phyloP scores from a whole-genome alignment of 176 grass and related monocot genomes.

The Phyllostachys edulis region DNA sequence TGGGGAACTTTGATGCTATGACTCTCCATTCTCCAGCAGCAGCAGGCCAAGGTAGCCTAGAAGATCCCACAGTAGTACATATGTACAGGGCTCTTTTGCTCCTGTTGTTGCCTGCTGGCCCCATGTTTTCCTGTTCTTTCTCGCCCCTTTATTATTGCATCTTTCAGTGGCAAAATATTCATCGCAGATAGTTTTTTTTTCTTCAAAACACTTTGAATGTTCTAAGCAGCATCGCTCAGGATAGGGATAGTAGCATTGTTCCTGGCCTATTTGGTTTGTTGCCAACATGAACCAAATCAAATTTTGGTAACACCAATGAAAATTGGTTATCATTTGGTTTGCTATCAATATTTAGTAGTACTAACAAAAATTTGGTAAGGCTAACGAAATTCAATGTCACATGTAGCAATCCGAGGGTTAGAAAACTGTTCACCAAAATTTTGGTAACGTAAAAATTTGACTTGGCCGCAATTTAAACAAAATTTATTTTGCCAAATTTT shows the following conservation, averaged over 20 bases:
- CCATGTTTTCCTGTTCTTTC: background rate
- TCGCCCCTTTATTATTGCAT: background rate
- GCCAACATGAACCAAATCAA: no score
- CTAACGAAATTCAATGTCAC: no score
- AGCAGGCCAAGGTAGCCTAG: slow-evolving; percentile 17
- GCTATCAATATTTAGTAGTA: no score
- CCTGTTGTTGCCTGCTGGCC: background rate
- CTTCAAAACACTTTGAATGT: background rate
- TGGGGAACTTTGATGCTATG: slow-evolving; percentile 4
- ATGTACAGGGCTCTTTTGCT: background rate
- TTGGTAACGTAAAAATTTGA: no score
- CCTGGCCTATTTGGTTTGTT: no score
- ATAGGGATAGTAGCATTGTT: background rate
- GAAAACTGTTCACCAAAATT: no score
- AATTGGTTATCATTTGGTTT: no score
- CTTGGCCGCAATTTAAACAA: no score
- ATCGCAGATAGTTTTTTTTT: background rate
- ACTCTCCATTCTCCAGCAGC: background rate
- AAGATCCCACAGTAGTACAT: background rate
- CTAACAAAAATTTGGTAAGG: no score
- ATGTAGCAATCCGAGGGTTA: no score
- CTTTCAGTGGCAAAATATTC: background rate
- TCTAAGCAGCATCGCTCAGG: background rate
- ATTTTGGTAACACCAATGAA: no score
- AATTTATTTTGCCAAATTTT: no score